Percentiles rank a stretch among this genome's conserved stretches.
Evolutionary conservation across 371 early-diverging fungal species (phyloP).

Genomic region (Apophysomyces ossiformis): DNA sequence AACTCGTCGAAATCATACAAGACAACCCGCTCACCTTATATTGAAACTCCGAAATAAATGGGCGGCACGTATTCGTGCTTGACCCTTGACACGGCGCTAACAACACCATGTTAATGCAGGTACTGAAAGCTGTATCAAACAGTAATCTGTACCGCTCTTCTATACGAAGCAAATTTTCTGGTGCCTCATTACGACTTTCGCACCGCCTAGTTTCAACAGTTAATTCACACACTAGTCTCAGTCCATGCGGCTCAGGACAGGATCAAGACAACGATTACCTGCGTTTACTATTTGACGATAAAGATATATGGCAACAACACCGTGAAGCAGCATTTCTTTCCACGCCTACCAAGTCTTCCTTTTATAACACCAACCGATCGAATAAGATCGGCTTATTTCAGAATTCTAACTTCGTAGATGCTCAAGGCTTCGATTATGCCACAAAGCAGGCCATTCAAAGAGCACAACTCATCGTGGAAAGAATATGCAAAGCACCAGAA

Average conservation of each 20-base stretch:
- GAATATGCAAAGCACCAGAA: conserved; percentile 62
- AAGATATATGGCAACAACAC: conserved; percentile 30
- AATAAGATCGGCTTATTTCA: conserved; percentile 39
- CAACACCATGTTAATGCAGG: neutral
- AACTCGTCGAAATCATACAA: too few species aligned
- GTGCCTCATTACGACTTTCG: neutral
- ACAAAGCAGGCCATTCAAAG: conserved; percentile 50
- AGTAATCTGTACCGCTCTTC: neutral
- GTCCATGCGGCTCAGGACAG: neutral
- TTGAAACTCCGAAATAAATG: too few species aligned
- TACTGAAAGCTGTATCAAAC: neutral
- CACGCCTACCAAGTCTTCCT: neutral
- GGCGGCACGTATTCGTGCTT: too few species aligned
- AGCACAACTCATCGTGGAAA: conserved; percentile 61
- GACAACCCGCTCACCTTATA: too few species aligned
- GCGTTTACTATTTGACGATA: conserved; percentile 46
- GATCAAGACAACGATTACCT: conserved; percentile 31
- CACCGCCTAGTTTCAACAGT: neutral
- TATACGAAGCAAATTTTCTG: neutral
- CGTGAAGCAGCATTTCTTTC: conserved; percentile 1
- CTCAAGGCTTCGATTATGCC: conserved; percentile 46
- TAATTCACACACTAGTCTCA: neutral
- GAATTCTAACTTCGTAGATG: conserved; percentile 37
- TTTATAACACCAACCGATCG: neutral
- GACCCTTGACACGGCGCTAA: neutral